phyloP scores from a whole-genome alignment of 352 stramenopile genomes.

The Pythium aquatile region DNA sequence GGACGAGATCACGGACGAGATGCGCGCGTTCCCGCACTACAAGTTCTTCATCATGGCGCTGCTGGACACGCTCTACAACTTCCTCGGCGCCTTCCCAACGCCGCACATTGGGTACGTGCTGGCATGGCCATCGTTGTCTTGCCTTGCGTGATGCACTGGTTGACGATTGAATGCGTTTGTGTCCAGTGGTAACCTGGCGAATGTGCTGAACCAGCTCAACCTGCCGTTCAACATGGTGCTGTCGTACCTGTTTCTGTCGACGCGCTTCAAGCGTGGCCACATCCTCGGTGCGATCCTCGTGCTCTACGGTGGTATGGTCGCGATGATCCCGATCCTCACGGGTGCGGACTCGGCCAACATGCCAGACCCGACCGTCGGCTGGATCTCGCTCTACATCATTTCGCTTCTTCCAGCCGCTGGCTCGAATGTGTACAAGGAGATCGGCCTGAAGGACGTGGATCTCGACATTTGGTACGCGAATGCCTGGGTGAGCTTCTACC shows the following conservation, averaged over 20 bases:
- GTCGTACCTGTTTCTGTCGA: slow-evolving; percentile 76
- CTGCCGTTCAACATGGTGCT: slow-evolving; percentile 88
- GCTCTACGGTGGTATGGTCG: slow-evolving; percentile 82
- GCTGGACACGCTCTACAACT: slow-evolving; percentile 82
- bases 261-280: slow-evolving; percentile 80
- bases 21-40: slow-evolving; percentile 82
- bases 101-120: slow-evolving; percentile 72
- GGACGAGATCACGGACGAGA: slow-evolving; percentile 84
- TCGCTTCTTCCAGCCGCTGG: slow-evolving; percentile 63
- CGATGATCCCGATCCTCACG: slow-evolving; percentile 78
- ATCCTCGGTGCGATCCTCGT: slow-evolving; percentile 83
- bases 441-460: slow-evolving; percentile 85
- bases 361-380: slow-evolving; percentile 67
- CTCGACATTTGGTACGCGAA: slow-evolving; percentile 89
- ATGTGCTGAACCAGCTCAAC: slow-evolving; percentile 83
- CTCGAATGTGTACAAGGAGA: slow-evolving; percentile 90
- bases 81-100: slow-evolving; percentile 79
- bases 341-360: slow-evolving; percentile 67
- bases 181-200: slow-evolving; percentile 74
- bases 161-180: background rate
- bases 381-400: slow-evolving; percentile 79
- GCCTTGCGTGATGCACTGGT: too few species aligned
- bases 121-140: background rate
- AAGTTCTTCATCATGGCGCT: slow-evolving; percentile 87
- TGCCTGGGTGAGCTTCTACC: slow-evolving; percentile 84